Evolutionary conservation across 441 rosid species (phyloP), one percentile per base, ranked within the genome.

Genomic region (Geranium incanum): DNA sequence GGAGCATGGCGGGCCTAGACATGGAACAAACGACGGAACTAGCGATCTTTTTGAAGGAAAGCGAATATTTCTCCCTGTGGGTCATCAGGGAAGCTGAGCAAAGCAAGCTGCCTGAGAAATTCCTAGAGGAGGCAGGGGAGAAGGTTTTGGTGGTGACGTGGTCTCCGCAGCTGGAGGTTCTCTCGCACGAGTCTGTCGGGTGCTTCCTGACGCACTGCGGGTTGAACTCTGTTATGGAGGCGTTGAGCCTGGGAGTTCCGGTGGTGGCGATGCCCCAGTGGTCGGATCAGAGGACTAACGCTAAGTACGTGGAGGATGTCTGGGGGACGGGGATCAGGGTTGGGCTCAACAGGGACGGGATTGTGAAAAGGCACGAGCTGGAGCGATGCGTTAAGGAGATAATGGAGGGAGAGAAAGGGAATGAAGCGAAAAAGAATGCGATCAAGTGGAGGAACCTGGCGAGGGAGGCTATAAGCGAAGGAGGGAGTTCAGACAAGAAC

Each of bases 231-330:
- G 21, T n/a, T 21, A 21, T 55, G 1, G 62, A 55, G 21, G 62
- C 62, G 16, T 11, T 55, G 62, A 55, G 21, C 7, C 16, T 55
- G 23, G 62, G 62, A n/a, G 62, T 55, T n/a, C 62, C 62, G 0
- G 16, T 55, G 62, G 62, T 55, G 62, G 62, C 62, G 4, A 55
- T 55, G 62, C 62, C 62, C 21, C 62, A 55, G 16, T 55, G 62
- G 62, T 15, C 21, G 2, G 62, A 55, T 21, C 62, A 55, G 7
- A 5, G 62, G 19, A 55, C 62, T 5, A 55, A 55, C 16, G 62
- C 62, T 18, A 55, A 55, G 23, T 55, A 55, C 12, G 8, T 55
- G 7, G 62, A 55, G 62, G 62, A 55, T 16, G 23, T 55, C 6
- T 55, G 62, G 62, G 62, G 62, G 62, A 16, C 23, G 23, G 62